Conservation (phyloP, 2,329 filamentous ascomycete species). For the Botrytis paeoniae region DNA sequence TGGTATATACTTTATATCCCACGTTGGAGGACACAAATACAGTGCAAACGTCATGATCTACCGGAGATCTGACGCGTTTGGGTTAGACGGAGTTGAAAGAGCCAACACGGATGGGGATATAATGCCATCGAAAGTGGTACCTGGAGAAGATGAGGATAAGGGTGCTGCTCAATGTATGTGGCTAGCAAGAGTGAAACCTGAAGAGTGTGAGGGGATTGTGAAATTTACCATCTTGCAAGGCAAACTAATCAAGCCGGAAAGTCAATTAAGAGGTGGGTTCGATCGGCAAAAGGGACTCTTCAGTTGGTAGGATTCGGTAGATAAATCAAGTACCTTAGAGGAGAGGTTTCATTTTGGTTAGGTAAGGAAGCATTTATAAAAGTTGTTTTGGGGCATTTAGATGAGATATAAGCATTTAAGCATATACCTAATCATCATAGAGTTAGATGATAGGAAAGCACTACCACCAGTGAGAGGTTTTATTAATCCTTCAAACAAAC, state of each 20-base stretch:
- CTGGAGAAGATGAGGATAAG: constrained; percentile 38
- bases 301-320: constrained; percentile 67
- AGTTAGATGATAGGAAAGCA: constrained; percentile 5
- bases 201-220: constrained; percentile 91
- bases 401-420: constrained; percentile 11
- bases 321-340: not conserved
- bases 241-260: constrained; percentile 86
- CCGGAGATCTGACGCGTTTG: constrained; percentile 47
- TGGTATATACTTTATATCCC: constrained; percentile 93
- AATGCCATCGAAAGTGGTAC: constrained; percentile 32
- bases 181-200: constrained; percentile 78
- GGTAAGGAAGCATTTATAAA: constrained; percentile 34
- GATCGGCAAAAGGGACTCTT: constrained; percentile 75
- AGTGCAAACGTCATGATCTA: constrained; percentile 94
- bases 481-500: not conserved
- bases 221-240: constrained; percentile 87
- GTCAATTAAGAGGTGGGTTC: constrained; percentile 85
- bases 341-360: not conserved
- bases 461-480: not conserved
- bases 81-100: constrained; percentile 34
- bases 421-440: not conserved
- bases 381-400: constrained; percentile 28
- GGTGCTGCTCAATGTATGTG: constrained; percentile 88
- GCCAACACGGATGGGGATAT: constrained; percentile 38
- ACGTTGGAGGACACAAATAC: constrained; percentile 96